These are phyloP conservation scores for Nitzschia inconspicua DNA, from an alignment of 108 stramenopile genomes.

Conservation along the genomic window DNA sequence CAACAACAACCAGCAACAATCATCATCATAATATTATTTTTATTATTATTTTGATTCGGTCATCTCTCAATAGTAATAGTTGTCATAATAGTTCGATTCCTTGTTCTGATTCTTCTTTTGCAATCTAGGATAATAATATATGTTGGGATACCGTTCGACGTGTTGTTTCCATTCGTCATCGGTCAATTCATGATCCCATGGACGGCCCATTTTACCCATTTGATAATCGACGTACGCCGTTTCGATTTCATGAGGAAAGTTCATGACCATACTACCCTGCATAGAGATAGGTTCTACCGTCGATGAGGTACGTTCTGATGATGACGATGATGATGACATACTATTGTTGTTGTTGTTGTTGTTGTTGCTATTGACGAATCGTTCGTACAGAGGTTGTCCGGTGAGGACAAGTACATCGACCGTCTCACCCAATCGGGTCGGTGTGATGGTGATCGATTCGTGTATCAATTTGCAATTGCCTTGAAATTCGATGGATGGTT, in stretches of 20 bases:
- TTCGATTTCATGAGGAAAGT: constrained; percentile 48
- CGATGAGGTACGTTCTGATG: too few species aligned
- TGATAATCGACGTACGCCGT: constrained; percentile 75
- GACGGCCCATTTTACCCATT: constrained; percentile 58
- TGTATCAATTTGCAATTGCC: too few species aligned
- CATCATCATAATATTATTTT: too few species aligned
- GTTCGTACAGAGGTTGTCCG: constrained; percentile 40
- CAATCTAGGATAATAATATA: constrained; percentile 37
- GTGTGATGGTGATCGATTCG: not conserved
- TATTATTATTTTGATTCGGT: too few species aligned
- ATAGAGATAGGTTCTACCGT: constrained; percentile 56
- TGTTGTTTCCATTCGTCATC: constrained; percentile 75
- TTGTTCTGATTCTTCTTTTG: too few species aligned
- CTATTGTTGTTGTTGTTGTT: too few species aligned
- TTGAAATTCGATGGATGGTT: too few species aligned
- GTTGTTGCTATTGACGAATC: too few species aligned
- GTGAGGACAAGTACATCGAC: constrained; percentile 68
- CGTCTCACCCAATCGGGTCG: constrained; percentile 2
- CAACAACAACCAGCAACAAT: too few species aligned
- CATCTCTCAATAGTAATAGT: too few species aligned
- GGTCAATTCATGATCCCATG: constrained; percentile 60
- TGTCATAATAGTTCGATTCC: too few species aligned
- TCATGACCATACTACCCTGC: constrained; percentile 84
- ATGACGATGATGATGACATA: too few species aligned
- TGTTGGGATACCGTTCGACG: constrained; percentile 50